These are phyloP conservation scores for Mediolabrus comicus DNA, from an alignment of 108 stramenopile species.

Conservation along the genomic window DNA sequence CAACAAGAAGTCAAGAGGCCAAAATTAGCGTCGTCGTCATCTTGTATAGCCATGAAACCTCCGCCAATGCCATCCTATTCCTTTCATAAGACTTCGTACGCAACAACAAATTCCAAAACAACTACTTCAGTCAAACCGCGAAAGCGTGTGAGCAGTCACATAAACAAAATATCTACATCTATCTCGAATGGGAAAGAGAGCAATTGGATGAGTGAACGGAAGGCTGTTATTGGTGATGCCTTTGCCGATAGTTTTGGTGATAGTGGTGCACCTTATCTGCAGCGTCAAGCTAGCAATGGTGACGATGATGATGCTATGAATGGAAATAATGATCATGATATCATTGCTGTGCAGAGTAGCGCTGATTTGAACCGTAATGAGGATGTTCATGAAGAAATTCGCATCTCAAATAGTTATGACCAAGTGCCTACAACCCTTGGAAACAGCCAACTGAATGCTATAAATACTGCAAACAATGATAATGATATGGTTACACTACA, in stretches of 20 bases:
- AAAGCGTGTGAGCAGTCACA: not conserved
- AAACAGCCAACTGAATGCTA: not conserved
- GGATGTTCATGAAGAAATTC: not conserved
- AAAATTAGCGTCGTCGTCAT: not conserved
- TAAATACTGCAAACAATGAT: not conserved
- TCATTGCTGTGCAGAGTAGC: not conserved
- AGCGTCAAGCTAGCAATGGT: not conserved
- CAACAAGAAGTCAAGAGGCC: not conserved
- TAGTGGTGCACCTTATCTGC: no score
- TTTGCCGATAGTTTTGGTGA: not conserved
- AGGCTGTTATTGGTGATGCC: conserved; percentile 1
- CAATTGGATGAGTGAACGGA: not conserved
- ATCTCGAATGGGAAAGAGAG: not conserved
- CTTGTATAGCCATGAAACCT: not conserved
- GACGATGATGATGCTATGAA: not conserved
- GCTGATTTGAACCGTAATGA: not conserved
- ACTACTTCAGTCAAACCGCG: not conserved
- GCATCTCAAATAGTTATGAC: not conserved
- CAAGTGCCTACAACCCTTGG: not conserved
- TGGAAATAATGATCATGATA: not conserved
- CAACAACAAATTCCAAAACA: not conserved
- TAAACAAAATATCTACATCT: not conserved
- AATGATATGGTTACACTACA: not conserved
- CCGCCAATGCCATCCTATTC: not conserved
- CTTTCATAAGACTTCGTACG: not conserved